Base-by-base conservation (phyloP, 2,329 filamentous ascomycete genomes). In the Cephalotrichum gorgonifer region DNA sequence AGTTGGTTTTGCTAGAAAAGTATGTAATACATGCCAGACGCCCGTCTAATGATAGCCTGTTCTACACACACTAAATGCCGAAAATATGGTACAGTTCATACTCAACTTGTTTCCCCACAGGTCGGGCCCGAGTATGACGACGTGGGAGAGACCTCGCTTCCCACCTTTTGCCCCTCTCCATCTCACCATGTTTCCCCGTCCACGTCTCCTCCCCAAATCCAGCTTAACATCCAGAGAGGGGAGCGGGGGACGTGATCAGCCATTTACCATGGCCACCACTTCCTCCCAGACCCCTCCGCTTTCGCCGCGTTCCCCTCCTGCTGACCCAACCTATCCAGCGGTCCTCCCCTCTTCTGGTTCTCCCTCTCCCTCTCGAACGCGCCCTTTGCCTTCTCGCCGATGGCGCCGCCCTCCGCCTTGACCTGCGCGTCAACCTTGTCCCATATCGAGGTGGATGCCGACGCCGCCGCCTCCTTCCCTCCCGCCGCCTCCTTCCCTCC, bases 271-370 rank as follows among this genome's bases (percentile, higher is more conserved):
- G 61, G 62, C 68, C 62, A 59, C 68, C 73, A 73, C 22, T 72
- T 66, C 64, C 73, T 76, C 66, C 73, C 75, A 43, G 62, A 57
- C 2, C 60, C 20, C 39, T 42, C 47, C 30, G 58, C 50, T 53
- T 56, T 58, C 20, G 52, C 52, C 51, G 52, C 55, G 28, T 51
- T 53, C 28, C 49, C 57, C 22, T 57, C 56, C 28, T 69, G 64
- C 27, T 71, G 57, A 0, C 73, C 75, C 3, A 78, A 52, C 50
- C 70, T 69, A 55, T 79, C 75, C 42, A 79, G 58, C 45, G 67
- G 68, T 2, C 75, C 76, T 20, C 75, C 75, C 12, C 54, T 62
- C 51, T 64, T 64, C 64, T 79, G 74, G 52, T 72, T 49, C 47
- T 30, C 47, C 47, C 42, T 44, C 41, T 73, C 75, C 38, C 63